Conservation (phyloP, 306 rosid species). For the Carpinus viminea region DNA sequence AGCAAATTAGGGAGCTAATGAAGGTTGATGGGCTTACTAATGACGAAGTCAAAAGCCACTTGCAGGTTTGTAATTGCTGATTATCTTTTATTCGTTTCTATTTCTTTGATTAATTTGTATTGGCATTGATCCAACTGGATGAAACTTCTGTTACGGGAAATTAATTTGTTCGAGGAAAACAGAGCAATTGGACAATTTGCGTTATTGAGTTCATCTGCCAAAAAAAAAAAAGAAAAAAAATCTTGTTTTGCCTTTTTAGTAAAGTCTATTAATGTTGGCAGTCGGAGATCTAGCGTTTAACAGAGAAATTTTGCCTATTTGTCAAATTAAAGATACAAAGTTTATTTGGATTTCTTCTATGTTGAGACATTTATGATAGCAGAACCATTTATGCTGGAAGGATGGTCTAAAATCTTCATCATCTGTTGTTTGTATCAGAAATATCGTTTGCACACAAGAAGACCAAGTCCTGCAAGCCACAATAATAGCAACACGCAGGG, state of each 20-base stretch:
- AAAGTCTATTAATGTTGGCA: background rate
- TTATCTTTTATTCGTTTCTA: background rate
- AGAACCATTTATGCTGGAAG: background rate
- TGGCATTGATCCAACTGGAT: background rate
- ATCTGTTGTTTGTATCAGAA: conserved; percentile 46
- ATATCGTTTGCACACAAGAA: conserved; percentile 77
- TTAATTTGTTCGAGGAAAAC: background rate
- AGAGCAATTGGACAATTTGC: background rate
- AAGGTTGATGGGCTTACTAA: conserved; percentile 96
- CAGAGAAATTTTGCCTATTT: background rate
- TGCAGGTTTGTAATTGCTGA: conserved; percentile 59
- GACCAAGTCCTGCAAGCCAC: conserved; percentile 57
- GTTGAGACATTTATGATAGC: background rate
- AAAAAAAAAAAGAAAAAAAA: background rate
- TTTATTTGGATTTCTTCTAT: background rate
- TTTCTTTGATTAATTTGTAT: background rate
- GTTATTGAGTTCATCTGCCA: background rate
- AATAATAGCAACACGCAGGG: conserved; percentile 47
- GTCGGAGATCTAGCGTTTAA: background rate
- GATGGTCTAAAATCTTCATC: conserved; percentile 8
- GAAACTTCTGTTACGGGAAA: background rate
- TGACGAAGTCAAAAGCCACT: conserved; percentile 94
- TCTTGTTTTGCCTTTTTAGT: background rate
- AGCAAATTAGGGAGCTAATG: conserved; percentile 89
- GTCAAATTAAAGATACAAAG: background rate